Percentiles rank a stretch among this genome's conserved stretches.
Evolutionary conservation across 345 rosid genomes (phyloP).

Genomic region (Erucastrum elatum): DNA sequence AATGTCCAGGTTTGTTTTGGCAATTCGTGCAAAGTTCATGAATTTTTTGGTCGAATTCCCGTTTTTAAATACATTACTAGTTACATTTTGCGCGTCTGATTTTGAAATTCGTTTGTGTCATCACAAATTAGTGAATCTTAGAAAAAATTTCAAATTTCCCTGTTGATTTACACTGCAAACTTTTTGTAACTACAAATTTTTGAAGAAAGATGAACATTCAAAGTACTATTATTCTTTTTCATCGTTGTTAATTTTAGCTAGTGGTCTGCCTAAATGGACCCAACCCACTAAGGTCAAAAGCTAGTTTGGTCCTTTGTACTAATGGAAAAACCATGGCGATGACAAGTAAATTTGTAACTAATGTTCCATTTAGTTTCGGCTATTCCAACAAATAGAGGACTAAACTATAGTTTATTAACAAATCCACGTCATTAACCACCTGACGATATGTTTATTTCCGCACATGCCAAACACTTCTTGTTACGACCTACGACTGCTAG

Average conservation of each 20-base stretch:
- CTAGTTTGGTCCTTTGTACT: not conserved
- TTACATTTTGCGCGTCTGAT: not conserved
- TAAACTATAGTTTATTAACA: not conserved
- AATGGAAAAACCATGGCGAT: not conserved
- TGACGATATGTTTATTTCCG: not conserved
- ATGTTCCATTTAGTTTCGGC: not conserved
- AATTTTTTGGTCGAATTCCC: no score
- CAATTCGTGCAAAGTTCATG: no score
- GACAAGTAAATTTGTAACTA: not conserved
- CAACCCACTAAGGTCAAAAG: constrained; percentile 23
- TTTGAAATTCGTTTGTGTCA: not conserved
- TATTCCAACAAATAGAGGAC: not conserved
- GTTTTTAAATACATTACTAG: not conserved
- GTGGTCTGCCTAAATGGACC: constrained; percentile 24
- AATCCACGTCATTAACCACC: constrained; percentile 26
- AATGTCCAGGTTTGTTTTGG: no score
- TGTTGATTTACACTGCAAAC: not conserved
- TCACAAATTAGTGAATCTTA: not conserved
- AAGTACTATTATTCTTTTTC: not conserved
- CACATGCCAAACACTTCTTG: constrained; percentile 8
- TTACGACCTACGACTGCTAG: not conserved
- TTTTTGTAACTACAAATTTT: not conserved
- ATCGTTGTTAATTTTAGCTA: not conserved
- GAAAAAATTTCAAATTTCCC: not conserved
- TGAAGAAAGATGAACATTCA: not conserved